Base-by-base conservation (phyloP, 768 basidiomycete genomes). In the Phylloporus sp. region DNA sequence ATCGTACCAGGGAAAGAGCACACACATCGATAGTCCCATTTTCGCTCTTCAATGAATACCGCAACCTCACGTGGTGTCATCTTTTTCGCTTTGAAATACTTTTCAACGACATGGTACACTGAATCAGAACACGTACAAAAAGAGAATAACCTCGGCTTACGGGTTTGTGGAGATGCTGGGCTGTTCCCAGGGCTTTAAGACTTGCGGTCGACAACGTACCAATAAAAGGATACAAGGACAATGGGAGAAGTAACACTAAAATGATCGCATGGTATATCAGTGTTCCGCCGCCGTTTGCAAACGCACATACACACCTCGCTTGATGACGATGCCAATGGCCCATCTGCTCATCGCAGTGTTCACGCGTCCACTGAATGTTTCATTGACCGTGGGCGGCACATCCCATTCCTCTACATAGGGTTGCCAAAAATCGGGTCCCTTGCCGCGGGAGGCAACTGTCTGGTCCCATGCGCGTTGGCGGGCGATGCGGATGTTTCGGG, bases 31-130 rank as follows among this genome's bases (percentile, higher is more conserved):
- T 95, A 95, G 55, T 91, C 87, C 88, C 91, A 91, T 62, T 88
- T 92, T 13, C 88, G 80, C 65, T 95, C 94, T 61, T 92, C 88
- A 52, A 95, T 79, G 70, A 91, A 97, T 1, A 86, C 72, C 3
- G 83, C 83, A 5, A 80, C 70, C 60, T 95, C 82, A 22, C 77
- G 69, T 6, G 76, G 69, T 0, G 82, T 77, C 93, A 97, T 94
- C 45, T 80, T 81, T 70, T 97, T 97, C 1, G 84, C 72, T 47
- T 84, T 78, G 54, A 92, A 97, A 62, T 95, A 95, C 82, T 92
- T 62, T 22, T n/a, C n/a, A 16, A 13, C 3, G 31, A 3, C 10
- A 13, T 11, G 32, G n/a, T n/a, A 34, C 13, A 12, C 10, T 16
- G 24, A 3, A 43, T 41, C 29, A n/a, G 50, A 11, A 16, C 27